Base-by-base conservation (phyloP, 371 early-diverging fungal genomes). In the Sporodiniella umbellata region DNA sequence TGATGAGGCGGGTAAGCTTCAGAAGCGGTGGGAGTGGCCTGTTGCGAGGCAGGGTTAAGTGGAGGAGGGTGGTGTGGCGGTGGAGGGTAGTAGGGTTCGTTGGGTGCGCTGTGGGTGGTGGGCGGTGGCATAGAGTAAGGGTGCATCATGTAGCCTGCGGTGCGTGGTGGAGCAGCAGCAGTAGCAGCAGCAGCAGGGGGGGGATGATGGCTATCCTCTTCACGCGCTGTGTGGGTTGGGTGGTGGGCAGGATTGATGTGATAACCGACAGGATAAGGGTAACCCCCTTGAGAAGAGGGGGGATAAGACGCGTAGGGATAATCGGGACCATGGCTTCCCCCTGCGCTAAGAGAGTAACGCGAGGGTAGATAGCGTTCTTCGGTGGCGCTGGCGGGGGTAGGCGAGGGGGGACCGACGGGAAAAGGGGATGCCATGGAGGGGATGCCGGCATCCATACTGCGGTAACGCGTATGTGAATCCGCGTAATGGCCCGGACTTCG, bases 401-500 rank as follows among this genome's bases (percentile, higher is more conserved):
- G 26, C 17, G 31, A 47, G 44, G 48, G 45, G 22, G 42, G 45
- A 39, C 56, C 57, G 37, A 46, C 33, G 14, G 33, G 40, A 42
- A 46, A 33, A 23, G 45, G n/a, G 1, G 46, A 22, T 22, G 45
- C 38, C 15, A 48, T 14, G 24, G 62, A 46, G 42, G 62, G 62
- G n/a, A 49, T 56, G 50, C 45, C 71, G 39, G 49, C 64, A 33
- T 75, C 72, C 45, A 63, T 51, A 22, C 58, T 58, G 46, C 55
- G 33, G 31, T 58, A 58, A 17, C 58, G 51, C 19, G 64, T 64
- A 92, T 72, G 46, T 8, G 66, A 67, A 45, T 89, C 88, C 18
- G 81, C 77, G 54, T 94, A 95, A 57, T 95, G 94, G 8, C 94
- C 92, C 1, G 96, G 94, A 28, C 92, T 87, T 40, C 94, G 80